These are phyloP conservation scores for Verticillium albo-atrum DNA, from an alignment of 2,329 filamentous ascomycete species.

Conservation along the genomic window DNA sequence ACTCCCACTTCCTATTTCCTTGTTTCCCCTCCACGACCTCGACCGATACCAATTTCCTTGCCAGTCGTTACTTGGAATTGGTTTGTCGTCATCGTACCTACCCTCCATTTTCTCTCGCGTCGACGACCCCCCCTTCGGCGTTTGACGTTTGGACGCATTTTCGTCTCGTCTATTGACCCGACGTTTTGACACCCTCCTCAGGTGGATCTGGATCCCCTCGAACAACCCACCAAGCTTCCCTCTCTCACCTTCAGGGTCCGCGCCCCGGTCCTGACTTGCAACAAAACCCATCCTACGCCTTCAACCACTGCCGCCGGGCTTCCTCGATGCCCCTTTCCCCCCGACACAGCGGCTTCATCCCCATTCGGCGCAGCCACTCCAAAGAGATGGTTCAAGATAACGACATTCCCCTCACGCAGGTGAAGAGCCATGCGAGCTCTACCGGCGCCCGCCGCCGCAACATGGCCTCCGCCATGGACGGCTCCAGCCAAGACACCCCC, in stretches of 20 bases:
- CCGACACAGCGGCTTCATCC: constrained; percentile 39
- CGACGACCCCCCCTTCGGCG: neutral
- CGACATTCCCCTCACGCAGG: constrained; percentile 51
- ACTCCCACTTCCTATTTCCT: constrained; percentile 1
- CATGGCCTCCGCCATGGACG: constrained; percentile 29
- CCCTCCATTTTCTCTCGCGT: neutral
- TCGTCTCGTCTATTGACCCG: neutral
- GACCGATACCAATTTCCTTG: constrained; percentile 11
- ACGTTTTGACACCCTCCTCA: neutral
- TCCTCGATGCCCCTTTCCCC: constrained; percentile 26
- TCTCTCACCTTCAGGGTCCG: constrained; percentile 3
- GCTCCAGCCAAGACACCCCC: constrained; percentile 24
- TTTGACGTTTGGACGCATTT: neutral
- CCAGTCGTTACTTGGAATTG: constrained; percentile 8
- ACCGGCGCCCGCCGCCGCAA: constrained; percentile 47
- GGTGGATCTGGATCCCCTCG: constrained; percentile 2
- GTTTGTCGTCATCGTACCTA: constrained; percentile 4
- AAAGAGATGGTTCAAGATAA: constrained; percentile 29
- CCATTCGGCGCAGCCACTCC: constrained; percentile 25
- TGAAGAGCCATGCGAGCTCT: constrained; percentile 51
- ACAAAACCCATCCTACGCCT: neutral
- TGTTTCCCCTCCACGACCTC: neutral
- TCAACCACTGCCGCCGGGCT: constrained; percentile 7
- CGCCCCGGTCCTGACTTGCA: neutral
- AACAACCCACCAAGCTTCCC: constrained; percentile 2